These are phyloP conservation scores for Yamadazyma buinensis DNA, from an alignment of 1,139 yeast genomes.

Conservation along the genomic window DNA sequence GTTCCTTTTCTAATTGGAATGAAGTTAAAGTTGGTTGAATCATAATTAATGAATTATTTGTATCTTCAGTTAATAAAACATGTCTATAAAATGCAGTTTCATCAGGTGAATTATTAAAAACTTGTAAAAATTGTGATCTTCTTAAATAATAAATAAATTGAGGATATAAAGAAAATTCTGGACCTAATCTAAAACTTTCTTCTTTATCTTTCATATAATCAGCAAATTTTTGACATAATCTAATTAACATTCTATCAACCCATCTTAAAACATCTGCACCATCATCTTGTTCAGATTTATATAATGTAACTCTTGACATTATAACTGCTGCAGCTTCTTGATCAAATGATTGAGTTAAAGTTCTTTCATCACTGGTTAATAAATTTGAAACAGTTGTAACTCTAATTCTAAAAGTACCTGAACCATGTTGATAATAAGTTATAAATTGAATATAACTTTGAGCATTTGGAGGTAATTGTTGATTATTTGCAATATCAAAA, in stretches of 20 bases:
- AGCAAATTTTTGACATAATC: slow-evolving; percentile 50
- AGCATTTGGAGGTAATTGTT: slow-evolving; percentile 42
- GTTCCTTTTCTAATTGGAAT: slow-evolving; percentile 74
- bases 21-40: slow-evolving; percentile 94
- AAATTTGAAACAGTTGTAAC: slow-evolving; percentile 84
- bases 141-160: slow-evolving; percentile 95
- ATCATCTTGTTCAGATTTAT: slow-evolving; percentile 73
- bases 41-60: slow-evolving; percentile 91
- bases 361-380: slow-evolving; percentile 47
- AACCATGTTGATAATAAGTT: slow-evolving; percentile 75
- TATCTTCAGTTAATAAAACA: slow-evolving; percentile 85
- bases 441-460: slow-evolving; percentile 66
- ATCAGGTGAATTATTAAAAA: slow-evolving; percentile 96
- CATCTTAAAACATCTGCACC: slow-evolving; percentile 52
- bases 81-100: slow-evolving; percentile 98
- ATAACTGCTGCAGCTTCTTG: slow-evolving; percentile 98
- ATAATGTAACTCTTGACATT: slow-evolving; percentile 91
- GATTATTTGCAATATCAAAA: slow-evolving; percentile 74
- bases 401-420: slow-evolving; percentile 80
- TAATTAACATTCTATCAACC: slow-evolving; percentile 50
- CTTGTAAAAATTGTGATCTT: slow-evolving; percentile 94
- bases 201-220: slow-evolving; percentile 49
- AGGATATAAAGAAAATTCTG: slow-evolving; percentile 62
- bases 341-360: slow-evolving; percentile 73
- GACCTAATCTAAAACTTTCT: slow-evolving; percentile 45